These are phyloP conservation scores for Fennellomyces sp. DNA, from an alignment of 371 early-diverging fungal genomes.

Conservation along the genomic window DNA sequence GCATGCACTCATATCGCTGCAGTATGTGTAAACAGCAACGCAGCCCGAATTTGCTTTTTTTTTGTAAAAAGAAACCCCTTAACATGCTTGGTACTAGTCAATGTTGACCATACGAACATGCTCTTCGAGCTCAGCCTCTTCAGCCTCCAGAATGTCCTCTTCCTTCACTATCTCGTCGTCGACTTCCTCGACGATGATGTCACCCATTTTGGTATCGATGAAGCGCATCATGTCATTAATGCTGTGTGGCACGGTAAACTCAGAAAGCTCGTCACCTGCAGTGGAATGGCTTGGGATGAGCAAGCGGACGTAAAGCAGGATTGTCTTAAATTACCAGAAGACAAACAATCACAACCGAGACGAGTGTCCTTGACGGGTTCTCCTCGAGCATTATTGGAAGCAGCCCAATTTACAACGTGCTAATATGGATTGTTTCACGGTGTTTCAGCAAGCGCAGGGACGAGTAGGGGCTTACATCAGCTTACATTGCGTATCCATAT, in stretches of 20 bases:
- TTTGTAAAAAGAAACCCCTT: not conserved
- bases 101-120: slow-evolving; percentile 26
- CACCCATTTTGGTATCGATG: slow-evolving; percentile 41
- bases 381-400: slow-evolving; percentile 26
- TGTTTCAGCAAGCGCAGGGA: too few species aligned
- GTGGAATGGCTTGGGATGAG: not conserved
- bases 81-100: not conserved
- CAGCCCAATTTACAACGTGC: slow-evolving; percentile 36
- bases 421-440: slow-evolving; percentile 10
- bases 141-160: slow-evolving; percentile 20
- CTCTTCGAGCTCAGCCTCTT: slow-evolving; percentile 28
- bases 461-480: not conserved
- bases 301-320: not conserved
- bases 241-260: slow-evolving; percentile 36
- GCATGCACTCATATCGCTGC: not conserved
- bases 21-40: not conserved
- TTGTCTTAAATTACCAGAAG: slow-evolving; percentile 25
- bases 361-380: slow-evolving; percentile 30
- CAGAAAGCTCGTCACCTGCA: slow-evolving; percentile 36
- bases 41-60: slow-evolving; percentile 1
- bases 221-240: slow-evolving; percentile 35
- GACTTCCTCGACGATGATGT: slow-evolving; percentile 20
- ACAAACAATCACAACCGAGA: slow-evolving; percentile 38
- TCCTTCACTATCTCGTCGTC: slow-evolving; percentile 12
- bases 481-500: slow-evolving; percentile 40